phyloP scores from a whole-genome alignment of 768 basidiomycete genomes.

The Suillus subaureus region DNA sequence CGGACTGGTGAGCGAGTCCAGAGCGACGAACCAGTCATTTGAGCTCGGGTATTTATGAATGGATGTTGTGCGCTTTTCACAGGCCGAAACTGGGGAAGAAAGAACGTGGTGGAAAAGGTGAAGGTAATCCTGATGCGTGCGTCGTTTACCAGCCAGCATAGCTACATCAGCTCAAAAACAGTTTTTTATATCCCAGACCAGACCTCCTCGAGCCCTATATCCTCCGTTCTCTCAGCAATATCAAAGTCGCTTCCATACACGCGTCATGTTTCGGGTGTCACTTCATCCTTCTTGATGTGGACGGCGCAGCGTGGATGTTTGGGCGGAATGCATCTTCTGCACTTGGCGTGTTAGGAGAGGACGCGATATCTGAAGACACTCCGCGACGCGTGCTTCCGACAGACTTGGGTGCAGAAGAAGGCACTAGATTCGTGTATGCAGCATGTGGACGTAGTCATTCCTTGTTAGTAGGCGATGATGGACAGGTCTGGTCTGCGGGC shows the following conservation, averaged over 20 bases:
- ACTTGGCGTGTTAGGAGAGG: constrained; percentile 60
- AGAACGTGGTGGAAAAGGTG: constrained; percentile 54
- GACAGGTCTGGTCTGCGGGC: constrained; percentile 83
- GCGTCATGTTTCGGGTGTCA: constrained; percentile 79
- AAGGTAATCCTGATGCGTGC: constrained; percentile 43
- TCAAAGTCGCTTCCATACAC: constrained; percentile 72
- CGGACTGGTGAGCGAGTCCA: constrained; percentile 67
- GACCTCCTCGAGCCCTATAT: constrained; percentile 90
- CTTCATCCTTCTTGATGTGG: constrained; percentile 69
- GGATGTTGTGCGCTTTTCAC: constrained; percentile 17
- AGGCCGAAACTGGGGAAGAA: constrained; percentile 82
- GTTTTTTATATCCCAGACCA: constrained; percentile 47
- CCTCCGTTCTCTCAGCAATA: constrained; percentile 83
- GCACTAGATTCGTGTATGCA: constrained; percentile 73
- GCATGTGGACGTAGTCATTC: constrained; percentile 85
- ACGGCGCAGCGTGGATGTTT: constrained; percentile 87
- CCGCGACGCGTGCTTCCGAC: constrained; percentile 61
- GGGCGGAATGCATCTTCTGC: constrained; percentile 78
- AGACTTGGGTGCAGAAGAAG: constrained; percentile 60
- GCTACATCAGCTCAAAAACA: background rate
- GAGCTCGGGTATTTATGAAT: constrained; percentile 2
- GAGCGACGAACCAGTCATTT: constrained; percentile 20
- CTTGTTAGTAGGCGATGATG: constrained; percentile 79
- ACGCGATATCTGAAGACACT: constrained; percentile 71
- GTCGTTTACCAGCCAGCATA: background rate